Conservation (phyloP, 345 rosid genomes). For the Lenwebbia sp. region DNA sequence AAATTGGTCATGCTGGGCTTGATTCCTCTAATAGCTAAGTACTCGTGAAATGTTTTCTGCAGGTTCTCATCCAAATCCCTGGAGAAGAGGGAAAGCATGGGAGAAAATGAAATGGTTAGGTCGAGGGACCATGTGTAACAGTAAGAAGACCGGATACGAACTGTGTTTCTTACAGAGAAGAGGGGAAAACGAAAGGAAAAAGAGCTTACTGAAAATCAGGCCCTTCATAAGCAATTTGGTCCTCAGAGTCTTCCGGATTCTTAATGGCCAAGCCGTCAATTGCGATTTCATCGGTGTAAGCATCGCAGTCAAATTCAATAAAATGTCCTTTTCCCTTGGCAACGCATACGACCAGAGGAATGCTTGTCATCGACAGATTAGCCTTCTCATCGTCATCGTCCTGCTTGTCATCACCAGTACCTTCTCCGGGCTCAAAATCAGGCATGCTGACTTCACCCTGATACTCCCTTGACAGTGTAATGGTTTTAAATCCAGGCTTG, state of each 20-base stretch:
- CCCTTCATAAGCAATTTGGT: conserved; percentile 61
- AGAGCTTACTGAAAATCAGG: conserved; percentile 72
- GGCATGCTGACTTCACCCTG: conserved; percentile 83
- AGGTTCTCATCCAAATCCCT: conserved; percentile 88
- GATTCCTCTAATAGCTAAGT: conserved; percentile 70
- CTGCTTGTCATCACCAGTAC: conserved; percentile 20
- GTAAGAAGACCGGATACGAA: not conserved
- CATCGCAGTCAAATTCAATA: conserved; percentile 59
- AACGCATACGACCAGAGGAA: conserved; percentile 52
- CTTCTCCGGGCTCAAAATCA: conserved; percentile 67
- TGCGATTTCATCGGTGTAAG: conserved; percentile 49
- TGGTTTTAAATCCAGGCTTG: conserved; percentile 44
- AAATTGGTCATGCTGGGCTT: conserved; percentile 62
- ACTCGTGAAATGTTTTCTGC: conserved; percentile 70
- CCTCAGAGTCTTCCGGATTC: conserved; percentile 37
- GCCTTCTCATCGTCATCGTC: conserved; percentile 33
- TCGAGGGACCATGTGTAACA: not conserved
- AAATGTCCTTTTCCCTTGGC: conserved; percentile 48
- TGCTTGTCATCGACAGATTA: conserved; percentile 35
- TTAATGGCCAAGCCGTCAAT: conserved; percentile 54
- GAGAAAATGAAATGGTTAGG: not conserved
- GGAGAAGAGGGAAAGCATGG: not conserved
- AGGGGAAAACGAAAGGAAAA: not conserved
- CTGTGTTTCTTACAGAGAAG: not conserved
- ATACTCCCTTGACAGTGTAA: conserved; percentile 53